A percentile compares a stretch with the other conserved stretches of the same genome.
Conservation (phyloP, 441 rosid species). For the Pelargonium cotyledonis region DNA sequence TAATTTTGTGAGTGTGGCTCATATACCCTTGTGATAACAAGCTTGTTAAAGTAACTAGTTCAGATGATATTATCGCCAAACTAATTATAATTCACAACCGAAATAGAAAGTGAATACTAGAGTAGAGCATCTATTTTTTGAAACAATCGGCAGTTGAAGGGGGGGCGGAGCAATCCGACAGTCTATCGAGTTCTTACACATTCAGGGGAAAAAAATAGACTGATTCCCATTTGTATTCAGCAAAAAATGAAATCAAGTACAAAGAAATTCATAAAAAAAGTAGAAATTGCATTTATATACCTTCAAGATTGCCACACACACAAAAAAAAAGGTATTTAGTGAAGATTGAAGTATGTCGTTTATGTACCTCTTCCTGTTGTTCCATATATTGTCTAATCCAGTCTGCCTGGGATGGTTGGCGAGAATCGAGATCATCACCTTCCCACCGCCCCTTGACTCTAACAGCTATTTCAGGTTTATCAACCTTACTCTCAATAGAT, state of each 20-base stretch:
- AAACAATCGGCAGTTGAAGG: background rate
- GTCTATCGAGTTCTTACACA: background rate
- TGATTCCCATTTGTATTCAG: background rate
- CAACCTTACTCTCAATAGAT: conserved; percentile 28
- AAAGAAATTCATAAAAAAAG: background rate
- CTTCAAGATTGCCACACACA: background rate
- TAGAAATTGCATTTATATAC: background rate
- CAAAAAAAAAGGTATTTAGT: background rate
- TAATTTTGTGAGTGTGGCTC: background rate
- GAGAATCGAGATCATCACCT: conserved; percentile 40
- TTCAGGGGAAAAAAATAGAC: background rate
- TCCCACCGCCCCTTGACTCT: conserved; percentile 41
- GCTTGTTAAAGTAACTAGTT: background rate
- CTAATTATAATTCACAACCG: background rate
- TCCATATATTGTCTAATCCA: conserved; percentile 83
- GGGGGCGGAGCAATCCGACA: background rate
- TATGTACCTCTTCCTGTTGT: conserved; percentile 71
- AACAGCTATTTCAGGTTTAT: conserved; percentile 39
- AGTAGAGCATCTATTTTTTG: background rate
- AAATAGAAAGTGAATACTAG: conserved; percentile 1
- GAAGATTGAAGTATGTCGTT: conserved; percentile 1
- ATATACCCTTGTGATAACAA: background rate
- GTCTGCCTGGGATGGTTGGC: conserved; percentile 73
- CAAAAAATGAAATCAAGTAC: background rate
- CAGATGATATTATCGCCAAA: background rate